A percentile compares a stretch with the other conserved stretches of the same genome.
These are phyloP conservation scores for Calonectria crousiana DNA, from an alignment of 2,329 filamentous ascomycete species.

Conservation along the genomic window DNA sequence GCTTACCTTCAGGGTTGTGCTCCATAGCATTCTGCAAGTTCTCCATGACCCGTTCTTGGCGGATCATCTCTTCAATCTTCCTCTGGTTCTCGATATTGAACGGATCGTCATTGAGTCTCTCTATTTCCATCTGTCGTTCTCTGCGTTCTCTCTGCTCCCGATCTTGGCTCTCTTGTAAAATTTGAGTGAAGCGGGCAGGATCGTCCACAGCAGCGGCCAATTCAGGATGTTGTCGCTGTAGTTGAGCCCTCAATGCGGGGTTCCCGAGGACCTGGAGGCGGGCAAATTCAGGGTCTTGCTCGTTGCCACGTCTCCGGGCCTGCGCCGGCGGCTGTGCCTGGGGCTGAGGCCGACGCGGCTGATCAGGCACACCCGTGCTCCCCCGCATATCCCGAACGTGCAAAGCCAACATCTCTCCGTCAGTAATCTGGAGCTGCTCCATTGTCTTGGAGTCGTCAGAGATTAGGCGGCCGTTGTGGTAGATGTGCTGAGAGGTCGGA, in stretches of 20 bases:
- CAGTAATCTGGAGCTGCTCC: constrained; percentile 81
- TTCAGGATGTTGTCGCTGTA: constrained; percentile 79
- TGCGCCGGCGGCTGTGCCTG: constrained; percentile 27
- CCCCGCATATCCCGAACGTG: constrained; percentile 76
- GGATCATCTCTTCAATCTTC: constrained; percentile 96
- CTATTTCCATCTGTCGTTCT: constrained; percentile 86
- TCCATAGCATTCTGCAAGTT: constrained; percentile 98
- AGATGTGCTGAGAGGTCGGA: constrained; percentile 81
- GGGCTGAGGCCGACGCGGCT: constrained; percentile 44
- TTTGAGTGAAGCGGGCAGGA: constrained; percentile 79
- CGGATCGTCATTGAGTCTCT: constrained; percentile 89
- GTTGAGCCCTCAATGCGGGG: constrained; percentile 76
- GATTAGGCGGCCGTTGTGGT: constrained; percentile 88
- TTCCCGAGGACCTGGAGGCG: constrained; percentile 87
- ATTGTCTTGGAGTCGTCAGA: constrained; percentile 84
- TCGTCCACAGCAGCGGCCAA: constrained; percentile 83
- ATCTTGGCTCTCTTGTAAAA: constrained; percentile 76
- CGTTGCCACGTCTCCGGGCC: constrained; percentile 49
- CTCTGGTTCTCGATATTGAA: constrained; percentile 93
- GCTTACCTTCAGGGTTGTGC: constrained; percentile 92
- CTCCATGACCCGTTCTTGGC: constrained; percentile 92
- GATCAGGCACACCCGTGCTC: constrained; percentile 57
- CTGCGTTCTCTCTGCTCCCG: constrained; percentile 79
- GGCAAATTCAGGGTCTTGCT: constrained; percentile 82
- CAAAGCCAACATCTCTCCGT: constrained; percentile 93